Evolutionary conservation across 2,329 filamentous ascomycete genomes (phyloP), one percentile per base, ranked within the genome.

Genomic region (Aspergillus alliaceus): DNA sequence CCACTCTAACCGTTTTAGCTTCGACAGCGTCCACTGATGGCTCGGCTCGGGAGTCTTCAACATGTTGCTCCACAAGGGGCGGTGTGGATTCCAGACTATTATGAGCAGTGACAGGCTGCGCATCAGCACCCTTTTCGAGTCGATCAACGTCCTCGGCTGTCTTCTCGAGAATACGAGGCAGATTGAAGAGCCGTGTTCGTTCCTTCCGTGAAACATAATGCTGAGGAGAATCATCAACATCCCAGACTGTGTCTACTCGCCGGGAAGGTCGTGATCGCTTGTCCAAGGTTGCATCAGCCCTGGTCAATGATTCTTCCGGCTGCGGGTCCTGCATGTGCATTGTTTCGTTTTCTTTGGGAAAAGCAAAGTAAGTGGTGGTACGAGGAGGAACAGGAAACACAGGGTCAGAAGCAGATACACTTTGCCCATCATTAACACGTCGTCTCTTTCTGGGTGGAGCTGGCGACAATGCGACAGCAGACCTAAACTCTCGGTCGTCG

Each of bases 401-500:
- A 8, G 70, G 66, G 46, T 74, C 69, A 12, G 69, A 69, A 14
- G 67, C 65, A 55, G 62, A 65, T 3, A 73, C 56, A 27, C 60
- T 67, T 46, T 68, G 68, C 3, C 72, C 69, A 56, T 68, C 53
- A 61, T 73, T 73, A 4, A 65, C 65, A 22, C 75, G 72, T 20
- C 75, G 69, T 54, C 66, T 75, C 58, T 77, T 78, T 31, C 66
- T 72, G 2, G 72, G 65, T 35, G 67, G 70, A 60, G 65, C 64
- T 14, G 70, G 70, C 15, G 72, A 72, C 39, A 69, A 65, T 49
- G 68, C 66, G 44, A 75, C 62, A 31, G 73, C 61, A 22, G 67
- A 65, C 35, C 69, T 69, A 55, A 77, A 78, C 20, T 77, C 71
- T 18, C 65, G 62, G 54, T 79, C 77, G 1, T 79, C 76, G 3